These are phyloP conservation scores for Aspergillus affinis DNA, from an alignment of 495 filamentous ascomycete species.

Conservation along the genomic window DNA sequence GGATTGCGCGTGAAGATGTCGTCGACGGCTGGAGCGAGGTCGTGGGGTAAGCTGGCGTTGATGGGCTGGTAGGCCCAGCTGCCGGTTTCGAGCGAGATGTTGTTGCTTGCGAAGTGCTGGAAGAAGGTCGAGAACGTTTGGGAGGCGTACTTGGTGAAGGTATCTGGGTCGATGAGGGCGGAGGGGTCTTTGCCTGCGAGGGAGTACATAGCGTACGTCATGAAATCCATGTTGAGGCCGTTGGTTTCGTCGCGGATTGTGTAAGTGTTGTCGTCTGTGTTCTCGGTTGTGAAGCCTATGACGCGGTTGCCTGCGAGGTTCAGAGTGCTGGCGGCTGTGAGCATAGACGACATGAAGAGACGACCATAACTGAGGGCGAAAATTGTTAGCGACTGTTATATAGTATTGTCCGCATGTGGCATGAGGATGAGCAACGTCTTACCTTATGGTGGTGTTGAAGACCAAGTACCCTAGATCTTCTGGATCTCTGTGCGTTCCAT, in stretches of 20 bases:
- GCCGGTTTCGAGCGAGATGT: conserved; percentile 23
- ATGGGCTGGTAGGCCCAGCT: conserved; percentile 32
- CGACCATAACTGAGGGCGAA: conserved; percentile 28
- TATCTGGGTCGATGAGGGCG: conserved; percentile 25
- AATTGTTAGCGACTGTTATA: not conserved
- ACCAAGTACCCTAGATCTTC: not conserved
- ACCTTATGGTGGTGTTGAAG: not conserved
- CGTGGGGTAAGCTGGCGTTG: conserved; percentile 25
- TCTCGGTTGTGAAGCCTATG: conserved; percentile 20
- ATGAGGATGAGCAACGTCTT: not conserved
- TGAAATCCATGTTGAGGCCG: conserved; percentile 40
- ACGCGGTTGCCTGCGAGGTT: conserved; percentile 13
- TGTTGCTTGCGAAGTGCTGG: conserved; percentile 35
- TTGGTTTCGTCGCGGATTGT: conserved; percentile 34
- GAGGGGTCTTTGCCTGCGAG: conserved; percentile 28
- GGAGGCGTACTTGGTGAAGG: conserved; percentile 21
- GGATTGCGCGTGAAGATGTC: conserved; percentile 1
- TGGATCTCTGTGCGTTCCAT: conserved; percentile 1
- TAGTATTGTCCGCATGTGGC: not conserved
- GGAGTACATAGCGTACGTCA: conserved; percentile 36
- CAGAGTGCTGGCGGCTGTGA: conserved; percentile 29
- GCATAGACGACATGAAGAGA: conserved; percentile 31
- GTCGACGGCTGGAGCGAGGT: conserved; percentile 18
- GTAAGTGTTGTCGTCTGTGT: conserved; percentile 34
- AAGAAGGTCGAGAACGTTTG: conserved; percentile 37